These are phyloP conservation scores for Fusarium ramigenum DNA, from an alignment of 2,329 filamentous ascomycete species.

Conservation along the genomic window DNA sequence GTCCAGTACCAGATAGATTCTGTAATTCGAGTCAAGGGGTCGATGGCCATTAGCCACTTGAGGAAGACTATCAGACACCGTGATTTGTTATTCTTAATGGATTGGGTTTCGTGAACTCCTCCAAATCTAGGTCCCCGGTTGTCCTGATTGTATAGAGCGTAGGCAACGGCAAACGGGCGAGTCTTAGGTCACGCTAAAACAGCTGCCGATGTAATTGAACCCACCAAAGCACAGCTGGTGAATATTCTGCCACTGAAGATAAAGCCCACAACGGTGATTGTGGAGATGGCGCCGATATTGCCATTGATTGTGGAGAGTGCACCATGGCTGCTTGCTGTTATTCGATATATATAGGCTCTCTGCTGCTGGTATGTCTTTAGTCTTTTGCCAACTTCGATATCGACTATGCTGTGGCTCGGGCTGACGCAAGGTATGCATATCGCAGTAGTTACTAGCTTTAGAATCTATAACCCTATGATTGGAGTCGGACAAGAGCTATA, in stretches of 20 bases:
- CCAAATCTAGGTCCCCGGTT: too few relatives aligned
- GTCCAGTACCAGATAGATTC: neutral
- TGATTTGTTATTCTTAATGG: neutral
- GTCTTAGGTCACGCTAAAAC: neutral
- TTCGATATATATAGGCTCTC: neutral
- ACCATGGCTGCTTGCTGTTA: neutral
- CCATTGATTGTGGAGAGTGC: too few relatives aligned
- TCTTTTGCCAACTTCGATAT: rapidly evolving
- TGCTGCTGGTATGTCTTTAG: neutral
- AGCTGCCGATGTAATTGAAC: neutral
- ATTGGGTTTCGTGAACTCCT: neutral
- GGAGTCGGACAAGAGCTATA: neutral
- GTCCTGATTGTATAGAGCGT: neutral
- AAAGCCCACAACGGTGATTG: neutral
- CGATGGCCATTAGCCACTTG: neutral
- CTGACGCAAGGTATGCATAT: neutral
- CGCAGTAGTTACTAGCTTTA: neutral
- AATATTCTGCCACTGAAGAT: neutral
- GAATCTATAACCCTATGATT: neutral
- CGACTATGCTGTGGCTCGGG: neutral
- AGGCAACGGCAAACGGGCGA: neutral
- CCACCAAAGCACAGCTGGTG: rapidly evolving
- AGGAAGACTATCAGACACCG: neutral
- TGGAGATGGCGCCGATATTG: too few relatives aligned
- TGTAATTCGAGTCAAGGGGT: neutral